Evolutionary conservation across 1,284 basidiomycete species (phyloP).

Genomic region (Boletus semigastroideus): DNA sequence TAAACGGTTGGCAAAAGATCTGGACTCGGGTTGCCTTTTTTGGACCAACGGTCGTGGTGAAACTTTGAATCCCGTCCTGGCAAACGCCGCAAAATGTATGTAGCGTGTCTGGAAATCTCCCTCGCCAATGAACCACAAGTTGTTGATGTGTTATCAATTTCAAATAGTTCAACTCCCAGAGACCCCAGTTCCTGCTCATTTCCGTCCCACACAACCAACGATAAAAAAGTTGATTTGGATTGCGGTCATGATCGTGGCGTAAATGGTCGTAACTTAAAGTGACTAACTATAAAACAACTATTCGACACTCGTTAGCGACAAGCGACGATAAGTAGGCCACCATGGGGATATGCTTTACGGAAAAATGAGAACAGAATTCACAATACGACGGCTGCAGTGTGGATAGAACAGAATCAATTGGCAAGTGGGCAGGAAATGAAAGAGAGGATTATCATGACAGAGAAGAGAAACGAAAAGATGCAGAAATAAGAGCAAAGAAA

Average conservation of each 20-base stretch:
- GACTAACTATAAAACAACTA: conserved; percentile 25
- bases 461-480: conserved; percentile 7
- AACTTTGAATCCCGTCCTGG: not conserved
- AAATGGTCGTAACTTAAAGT: conserved; percentile 19
- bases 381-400: conserved; percentile 11
- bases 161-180: conserved; percentile 20
- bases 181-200: conserved; percentile 13
- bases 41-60: conserved; percentile 18
- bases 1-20: conserved; percentile 25
- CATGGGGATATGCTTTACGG: no score
- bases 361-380: conserved; percentile 13
- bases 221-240: conserved; percentile 12
- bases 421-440: conserved; percentile 2
- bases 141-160: conserved; percentile 26
- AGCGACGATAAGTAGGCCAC: not conserved
- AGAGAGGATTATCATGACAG: not conserved
- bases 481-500: conserved; percentile 3
- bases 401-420: conserved; percentile 13
- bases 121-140: no score
- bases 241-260: conserved; percentile 21
- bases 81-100: not conserved
- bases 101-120: no score
- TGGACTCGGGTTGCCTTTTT: conserved; percentile 25
- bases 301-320: conserved; percentile 9
- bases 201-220: conserved; percentile 1